These are phyloP conservation scores for Symbiodinium pilosum DNA, from an alignment of 73 alveolate species.

Conservation along the genomic window DNA sequence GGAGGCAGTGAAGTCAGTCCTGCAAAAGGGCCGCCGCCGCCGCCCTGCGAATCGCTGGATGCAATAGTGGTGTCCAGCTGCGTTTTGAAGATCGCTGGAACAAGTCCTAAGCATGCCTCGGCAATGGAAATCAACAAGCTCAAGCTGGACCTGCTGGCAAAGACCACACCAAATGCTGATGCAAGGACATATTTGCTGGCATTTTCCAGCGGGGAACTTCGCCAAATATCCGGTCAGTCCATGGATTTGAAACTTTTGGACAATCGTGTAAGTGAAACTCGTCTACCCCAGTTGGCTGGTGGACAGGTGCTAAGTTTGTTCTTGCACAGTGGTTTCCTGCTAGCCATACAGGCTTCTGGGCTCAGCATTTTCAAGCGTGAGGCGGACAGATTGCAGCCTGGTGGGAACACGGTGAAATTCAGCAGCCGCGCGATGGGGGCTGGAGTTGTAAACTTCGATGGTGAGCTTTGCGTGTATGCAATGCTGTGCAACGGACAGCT, in stretches of 20 bases:
- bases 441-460: background rate
- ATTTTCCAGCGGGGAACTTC: constrained; percentile 55
- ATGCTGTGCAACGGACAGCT: background rate
- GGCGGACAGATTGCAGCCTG: background rate
- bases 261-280: constrained; percentile 57
- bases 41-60: constrained; percentile 29
- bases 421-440: constrained; percentile 30
- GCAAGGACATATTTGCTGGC: background rate
- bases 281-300: constrained; percentile 44
- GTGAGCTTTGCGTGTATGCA: constrained; percentile 28
- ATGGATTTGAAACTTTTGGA: constrained; percentile 46
- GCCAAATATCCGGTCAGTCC: constrained; percentile 15
- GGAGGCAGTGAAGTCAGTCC: background rate
- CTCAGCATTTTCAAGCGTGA: constrained; percentile 39
- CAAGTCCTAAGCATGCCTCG: background rate
- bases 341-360: constrained; percentile 40
- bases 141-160: background rate
- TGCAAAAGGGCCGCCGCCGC: background rate
- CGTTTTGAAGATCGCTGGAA: constrained; percentile 11
- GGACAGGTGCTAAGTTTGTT: background rate
- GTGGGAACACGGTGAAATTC: background rate
- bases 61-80: constrained; percentile 4
- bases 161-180: background rate
- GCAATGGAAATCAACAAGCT: background rate
- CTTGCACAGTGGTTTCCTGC: background rate